Percentiles rank a stretch among this genome's conserved stretches.
Conservation (phyloP, 345 rosid species). For the Citrus maxima region DNA sequence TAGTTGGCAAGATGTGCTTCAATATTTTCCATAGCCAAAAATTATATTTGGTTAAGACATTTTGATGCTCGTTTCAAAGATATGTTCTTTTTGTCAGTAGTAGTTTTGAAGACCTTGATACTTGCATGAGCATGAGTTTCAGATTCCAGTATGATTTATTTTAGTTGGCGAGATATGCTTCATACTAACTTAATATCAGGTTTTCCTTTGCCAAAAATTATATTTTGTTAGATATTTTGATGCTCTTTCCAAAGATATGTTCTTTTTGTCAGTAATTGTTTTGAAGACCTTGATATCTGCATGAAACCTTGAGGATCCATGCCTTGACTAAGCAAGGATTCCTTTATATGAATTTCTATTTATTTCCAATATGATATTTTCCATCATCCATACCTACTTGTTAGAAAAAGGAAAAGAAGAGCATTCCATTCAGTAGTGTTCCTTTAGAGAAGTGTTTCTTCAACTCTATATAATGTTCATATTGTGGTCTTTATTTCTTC, state of each 20-base stretch:
- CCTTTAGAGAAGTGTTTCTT: background rate
- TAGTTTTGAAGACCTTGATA: background rate
- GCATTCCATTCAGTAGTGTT: background rate
- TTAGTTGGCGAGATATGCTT: background rate
- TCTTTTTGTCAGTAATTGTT: background rate
- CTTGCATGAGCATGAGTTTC: background rate
- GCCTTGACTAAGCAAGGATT: background rate
- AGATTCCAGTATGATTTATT: background rate
- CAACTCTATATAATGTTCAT: slow-evolving; percentile 8
- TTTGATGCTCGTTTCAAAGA: background rate
- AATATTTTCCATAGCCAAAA: background rate
- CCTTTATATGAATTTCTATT: background rate
- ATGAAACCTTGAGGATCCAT: background rate
- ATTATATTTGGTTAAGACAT: background rate
- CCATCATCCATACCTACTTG: background rate
- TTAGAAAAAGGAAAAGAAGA: background rate
- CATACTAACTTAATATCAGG: background rate
- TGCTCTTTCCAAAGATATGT: background rate
- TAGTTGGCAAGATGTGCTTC: background rate
- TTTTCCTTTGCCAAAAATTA: background rate
- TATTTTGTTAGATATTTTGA: background rate
- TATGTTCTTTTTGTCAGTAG: background rate
- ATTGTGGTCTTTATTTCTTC: slow-evolving; percentile 7
- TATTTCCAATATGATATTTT: background rate
- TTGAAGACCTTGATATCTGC: background rate